A percentile compares a stretch with the other conserved stretches of the same genome.
These are phyloP conservation scores for Plasmopara muralis DNA, from an alignment of 352 stramenopile genomes.

Conservation along the genomic window DNA sequence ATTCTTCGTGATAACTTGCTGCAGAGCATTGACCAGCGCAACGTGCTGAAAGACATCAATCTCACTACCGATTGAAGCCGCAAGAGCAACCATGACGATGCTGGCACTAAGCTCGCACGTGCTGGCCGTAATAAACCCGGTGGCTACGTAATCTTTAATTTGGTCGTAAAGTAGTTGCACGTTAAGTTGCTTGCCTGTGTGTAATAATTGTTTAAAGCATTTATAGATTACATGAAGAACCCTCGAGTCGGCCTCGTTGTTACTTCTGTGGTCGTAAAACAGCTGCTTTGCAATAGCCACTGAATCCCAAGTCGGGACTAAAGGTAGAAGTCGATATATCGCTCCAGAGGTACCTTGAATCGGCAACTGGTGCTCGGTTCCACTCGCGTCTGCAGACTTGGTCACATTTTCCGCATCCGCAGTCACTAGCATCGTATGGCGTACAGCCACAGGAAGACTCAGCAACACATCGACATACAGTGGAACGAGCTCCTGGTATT, in stretches of 20 bases:
- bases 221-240: constrained; percentile 41
- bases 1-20: constrained; percentile 40
- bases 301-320: constrained; percentile 55
- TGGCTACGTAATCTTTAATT: constrained; percentile 42
- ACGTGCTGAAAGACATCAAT: constrained; percentile 33
- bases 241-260: constrained; percentile 27
- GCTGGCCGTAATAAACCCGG: constrained; percentile 32
- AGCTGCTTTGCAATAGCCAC: constrained; percentile 65
- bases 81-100: constrained; percentile 27
- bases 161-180: constrained; percentile 46
- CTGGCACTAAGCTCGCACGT: constrained; percentile 30
- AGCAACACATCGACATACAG: constrained; percentile 73
- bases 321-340: constrained; percentile 35
- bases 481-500: constrained; percentile 72
- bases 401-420: background rate
- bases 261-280: constrained; percentile 54
- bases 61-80: constrained; percentile 7
- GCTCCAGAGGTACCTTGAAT: constrained; percentile 48
- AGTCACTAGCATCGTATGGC: constrained; percentile 30
- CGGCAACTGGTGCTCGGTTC: constrained; percentile 33
- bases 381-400: background rate
- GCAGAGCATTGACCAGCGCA: constrained; percentile 30
- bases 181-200: constrained; percentile 9
- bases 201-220: constrained; percentile 48
- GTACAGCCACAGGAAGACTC: constrained; percentile 41